Evolutionary conservation across 1,284 basidiomycete genomes (phyloP), one percentile per base, ranked within the genome.

Genomic region (Moesziomyces globuligerus): DNA sequence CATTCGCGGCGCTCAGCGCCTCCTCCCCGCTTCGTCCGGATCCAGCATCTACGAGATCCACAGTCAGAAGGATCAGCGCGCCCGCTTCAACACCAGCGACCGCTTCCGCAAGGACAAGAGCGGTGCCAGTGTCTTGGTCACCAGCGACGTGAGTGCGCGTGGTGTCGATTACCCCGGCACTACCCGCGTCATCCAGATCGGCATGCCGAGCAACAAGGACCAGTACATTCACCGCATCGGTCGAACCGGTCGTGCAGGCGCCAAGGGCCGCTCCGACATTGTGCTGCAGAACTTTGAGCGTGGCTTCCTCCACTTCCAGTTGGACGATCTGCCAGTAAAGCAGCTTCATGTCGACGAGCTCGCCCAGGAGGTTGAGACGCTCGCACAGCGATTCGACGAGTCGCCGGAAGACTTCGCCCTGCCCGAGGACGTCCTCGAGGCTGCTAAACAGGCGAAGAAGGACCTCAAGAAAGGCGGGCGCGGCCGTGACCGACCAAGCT

Each of bases 201-300:
- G 95, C 57, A 85, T 91, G 5, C 93, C 95, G 1, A 81, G 84
- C 7, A 86, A 83, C 6, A 82, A 87, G 10, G 90, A 94, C 43
- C 88, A 91, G 75, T 98, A 98, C 83, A 86, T 95, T 48, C 94
- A 97, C 80, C 90, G 95, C 65, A 89, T 98, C 44, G 93, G 94
- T 2, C 87, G 94, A 61, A 96, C 95, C 0, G 94, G 93, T 20
- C 89, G 94, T 75, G 91, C 89, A 2, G 85, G 85, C 23, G 86
- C 86, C 36, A 83, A 84, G 23, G 92, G 91, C 0, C 88, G 93
- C 55, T 93, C 90, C 7, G 95, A 98, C 83, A 83, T 98, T 47
- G 87, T 98, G 20, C 86, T 98, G 21, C 85, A 91, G 10, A 90
- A 91, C 11, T 95, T 89, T 86, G 95, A 98, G 83, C 83, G 86